A percentile compares a stretch with the other conserved stretches of the same genome.
These are phyloP conservation scores for Cutaneotrichosporon spelunceum DNA, from an alignment of 1,284 basidiomycete genomes.

Conservation along the genomic window DNA sequence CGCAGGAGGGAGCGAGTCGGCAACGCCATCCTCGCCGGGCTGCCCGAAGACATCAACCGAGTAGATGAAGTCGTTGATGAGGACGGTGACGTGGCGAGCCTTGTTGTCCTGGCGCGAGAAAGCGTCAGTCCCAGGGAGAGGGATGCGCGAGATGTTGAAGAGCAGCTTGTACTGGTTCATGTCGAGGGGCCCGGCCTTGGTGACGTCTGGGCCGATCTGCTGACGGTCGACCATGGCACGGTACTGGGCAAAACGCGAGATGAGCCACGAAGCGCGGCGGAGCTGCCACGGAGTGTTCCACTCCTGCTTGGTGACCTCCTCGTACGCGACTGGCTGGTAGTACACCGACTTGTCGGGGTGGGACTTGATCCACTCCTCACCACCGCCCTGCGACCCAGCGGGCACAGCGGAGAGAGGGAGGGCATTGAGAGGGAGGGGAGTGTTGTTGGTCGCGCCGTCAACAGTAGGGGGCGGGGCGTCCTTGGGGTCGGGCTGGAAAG, in stretches of 20 bases:
- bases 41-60: slow-evolving; percentile 63
- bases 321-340: slow-evolving; percentile 41
- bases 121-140: slow-evolving; percentile 62
- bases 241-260: slow-evolving; percentile 72
- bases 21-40: slow-evolving; percentile 47
- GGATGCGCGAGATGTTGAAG: slow-evolving; percentile 75
- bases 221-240: slow-evolving; percentile 60
- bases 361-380: slow-evolving; percentile 55
- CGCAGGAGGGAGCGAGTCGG: slow-evolving; percentile 49
- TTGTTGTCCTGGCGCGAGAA: slow-evolving; percentile 58
- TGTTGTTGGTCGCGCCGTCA: slow-evolving; percentile 19
- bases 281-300: slow-evolving; percentile 79
- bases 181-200: slow-evolving; percentile 57
- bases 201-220: slow-evolving; percentile 57
- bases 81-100: slow-evolving; percentile 65
- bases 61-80: slow-evolving; percentile 79
- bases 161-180: slow-evolving; percentile 62
- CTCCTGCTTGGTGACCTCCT: slow-evolving; percentile 43
- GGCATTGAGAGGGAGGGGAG: slow-evolving; percentile 25
- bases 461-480: slow-evolving; percentile 48
- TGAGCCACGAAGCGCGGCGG: slow-evolving; percentile 77
- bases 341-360: slow-evolving; percentile 40
- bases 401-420: slow-evolving; percentile 27
- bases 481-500: slow-evolving; percentile 61
- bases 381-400: slow-evolving; percentile 37